Evolutionary conservation across 1,284 basidiomycete species (phyloP), one percentile per base, ranked within the genome.

Genomic region (Heterobasidion occidentale): DNA sequence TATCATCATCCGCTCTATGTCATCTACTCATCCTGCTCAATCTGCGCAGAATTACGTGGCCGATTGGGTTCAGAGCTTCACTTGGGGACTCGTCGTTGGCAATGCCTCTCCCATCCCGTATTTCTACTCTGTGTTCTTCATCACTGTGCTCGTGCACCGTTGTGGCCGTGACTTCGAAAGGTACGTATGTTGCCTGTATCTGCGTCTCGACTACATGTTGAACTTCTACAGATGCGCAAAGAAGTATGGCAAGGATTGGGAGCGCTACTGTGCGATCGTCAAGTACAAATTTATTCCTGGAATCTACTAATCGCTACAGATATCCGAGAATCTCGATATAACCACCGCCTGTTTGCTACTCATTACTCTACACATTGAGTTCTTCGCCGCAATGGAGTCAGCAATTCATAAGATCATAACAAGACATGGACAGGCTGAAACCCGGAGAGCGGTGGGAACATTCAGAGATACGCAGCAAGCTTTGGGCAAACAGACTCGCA

Each of bases 171-270:
- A 98, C 77, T 95, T 97, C 70, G 94, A 94, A 70, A 80, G 93
- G 79, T 90, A 68, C 58, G 76, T 61, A 15, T 36, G n/a, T 5
- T 36, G 7, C 27, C 20, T 34, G 3, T 47, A 36, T 54, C 48
- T 33, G 9, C 51, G 9, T 52, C 19, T 36, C n/a, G n/a, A 15
- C n/a, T 33, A 19, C 17, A 36, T 35, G 33, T 38, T 11, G 7
- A 27, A 50, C 27, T 20, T 63, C 53, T 65, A 58, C 61, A 86
- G 87, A 59, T 98, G 95, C 71, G 86, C 86, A 3, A 70, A 83
- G 63, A 99, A 99, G 77, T 99, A 98, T 67, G 93, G 93, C 47
- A 92, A 96, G 65, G 94, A 96, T 69, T 98, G 94, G 94, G 89
- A 90, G 19, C 80, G 83, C 60, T 96, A 95, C 71, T 94, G 92